phyloP scores from a whole-genome alignment of 495 filamentous ascomycete species.

The Pyronema domesticum region DNA sequence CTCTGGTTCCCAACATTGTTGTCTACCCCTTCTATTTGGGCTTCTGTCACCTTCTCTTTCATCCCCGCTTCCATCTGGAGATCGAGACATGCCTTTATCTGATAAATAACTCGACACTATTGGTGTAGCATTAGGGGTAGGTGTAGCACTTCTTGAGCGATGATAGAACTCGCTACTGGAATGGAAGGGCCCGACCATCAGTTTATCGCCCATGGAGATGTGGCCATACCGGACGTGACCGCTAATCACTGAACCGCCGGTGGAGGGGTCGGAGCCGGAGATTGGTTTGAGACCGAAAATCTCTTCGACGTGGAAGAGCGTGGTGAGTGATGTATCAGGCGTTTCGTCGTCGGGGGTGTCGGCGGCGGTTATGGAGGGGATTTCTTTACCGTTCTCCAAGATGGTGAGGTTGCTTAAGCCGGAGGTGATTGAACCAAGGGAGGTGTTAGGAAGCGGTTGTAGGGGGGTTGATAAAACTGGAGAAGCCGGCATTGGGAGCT shows the following conservation, averaged over 20 bases:
- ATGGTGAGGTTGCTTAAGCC: background rate
- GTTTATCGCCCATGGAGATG: slow-evolving; percentile 58
- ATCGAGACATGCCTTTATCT: background rate
- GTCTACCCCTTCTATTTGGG: background rate
- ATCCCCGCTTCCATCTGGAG: background rate
- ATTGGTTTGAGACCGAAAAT: slow-evolving; percentile 34
- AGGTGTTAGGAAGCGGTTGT: slow-evolving; percentile 2
- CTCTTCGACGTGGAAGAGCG: slow-evolving; percentile 78
- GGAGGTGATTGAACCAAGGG: slow-evolving; percentile 1
- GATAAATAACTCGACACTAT: slow-evolving; percentile 3
- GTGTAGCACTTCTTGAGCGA: slow-evolving; percentile 15
- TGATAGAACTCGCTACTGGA: background rate
- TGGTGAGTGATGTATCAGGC: slow-evolving; percentile 1
- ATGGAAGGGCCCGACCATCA: slow-evolving; percentile 61
- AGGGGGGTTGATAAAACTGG: slow-evolving; percentile 31
- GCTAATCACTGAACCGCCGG: slow-evolving; percentile 49
- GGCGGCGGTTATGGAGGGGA: slow-evolving; percentile 49
- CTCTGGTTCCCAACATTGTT: slow-evolving; percentile 5
- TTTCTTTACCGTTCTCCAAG: background rate
- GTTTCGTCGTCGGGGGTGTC: slow-evolving; percentile 51
- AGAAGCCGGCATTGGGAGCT: slow-evolving; percentile 49
- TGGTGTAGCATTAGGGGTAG: slow-evolving; percentile 17
- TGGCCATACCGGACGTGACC: slow-evolving; percentile 66
- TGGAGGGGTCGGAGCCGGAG: slow-evolving; percentile 4
- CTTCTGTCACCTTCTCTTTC: background rate